A percentile compares a stretch with the other conserved stretches of the same genome.
These are phyloP conservation scores for Hymenoscyphus occultus DNA, from an alignment of 2,329 filamentous ascomycete genomes.

Conservation along the genomic window DNA sequence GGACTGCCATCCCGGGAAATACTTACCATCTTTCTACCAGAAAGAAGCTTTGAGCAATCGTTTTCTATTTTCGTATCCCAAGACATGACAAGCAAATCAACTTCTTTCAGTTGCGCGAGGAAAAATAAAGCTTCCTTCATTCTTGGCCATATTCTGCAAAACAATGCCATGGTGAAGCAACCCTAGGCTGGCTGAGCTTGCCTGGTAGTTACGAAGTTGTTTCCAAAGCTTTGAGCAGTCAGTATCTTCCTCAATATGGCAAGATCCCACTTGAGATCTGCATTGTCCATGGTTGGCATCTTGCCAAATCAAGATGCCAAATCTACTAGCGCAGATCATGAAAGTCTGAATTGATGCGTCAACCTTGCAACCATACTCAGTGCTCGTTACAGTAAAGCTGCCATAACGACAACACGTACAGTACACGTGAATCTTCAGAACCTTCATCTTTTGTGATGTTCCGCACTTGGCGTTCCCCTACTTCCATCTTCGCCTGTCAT, in stretches of 20 bases:
- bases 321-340: slow-evolving; percentile 2
- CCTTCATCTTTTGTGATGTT: neutral
- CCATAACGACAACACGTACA: neutral
- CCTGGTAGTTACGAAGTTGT: neutral
- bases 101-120: neutral
- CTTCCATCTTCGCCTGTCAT: neutral
- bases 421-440: neutral
- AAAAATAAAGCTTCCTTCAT: neutral
- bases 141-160: neutral
- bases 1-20: slow-evolving; percentile 1
- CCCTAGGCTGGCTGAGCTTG: slow-evolving; percentile 3
- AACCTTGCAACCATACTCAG: neutral
- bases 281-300: slow-evolving; percentile 1
- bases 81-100: neutral
- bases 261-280: slow-evolving; percentile 2
- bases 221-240: neutral
- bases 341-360: neutral
- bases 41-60: neutral
- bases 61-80: slow-evolving; percentile 3
- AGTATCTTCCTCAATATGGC: neutral
- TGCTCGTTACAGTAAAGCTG: neutral
- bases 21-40: neutral
- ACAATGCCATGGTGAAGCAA: neutral
- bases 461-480: neutral
- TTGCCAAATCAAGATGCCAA: neutral